Evolutionary conservation across 352 stramenopile genomes (phyloP), one percentile per base, ranked within the genome.

Genomic region (Peronospora farinosa): DNA sequence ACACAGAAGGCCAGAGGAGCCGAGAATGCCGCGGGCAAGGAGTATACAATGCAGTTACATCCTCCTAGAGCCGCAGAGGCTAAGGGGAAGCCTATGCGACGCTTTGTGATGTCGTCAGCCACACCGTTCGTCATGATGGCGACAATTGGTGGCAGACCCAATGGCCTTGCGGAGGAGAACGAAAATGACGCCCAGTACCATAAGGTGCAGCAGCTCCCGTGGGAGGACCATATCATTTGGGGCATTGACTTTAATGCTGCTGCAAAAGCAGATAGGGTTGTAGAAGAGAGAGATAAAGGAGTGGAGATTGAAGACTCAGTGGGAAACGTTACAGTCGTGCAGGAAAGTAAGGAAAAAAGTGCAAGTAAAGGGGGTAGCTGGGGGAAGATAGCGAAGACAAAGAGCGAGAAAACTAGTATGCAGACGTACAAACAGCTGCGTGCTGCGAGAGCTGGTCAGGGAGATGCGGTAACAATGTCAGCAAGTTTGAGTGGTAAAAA

Each of bases 181-280:
- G 51, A 69, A n/a, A 58, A 46, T 31, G 76, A 91, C 35, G 73
- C 67, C 11, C 56, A 89, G 32, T 94, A 91, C 47, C 64, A 86
- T 21, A 89, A 86, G 35, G 80, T 92, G 21, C 72, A 91, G 57
- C 83, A 94, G 40, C 47, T 92, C 3, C 69, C 60, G 4, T 94
- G 83, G 83, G 83, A 94, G 54, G 70, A 91, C 8, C 66, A 80
- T 39, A 92, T 94, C 19, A 57, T 88, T 7, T 94, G 83, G 80
- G 80, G 78, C 0, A 63, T 82, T 17, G 76, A 87, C 35, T 82
- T 86, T 37, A 59, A 60, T 3, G 35, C 51, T 5, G 46, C 63
- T 39, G 69, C 51, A 12, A 64, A 67, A 31, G 19, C 51, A 17
- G 48, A 38, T 5, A 21, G 53, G 2, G 21, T 40, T 19, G 52